Conservation (phyloP, 805 yeast species). For the Hanseniaspora taiwanica region DNA sequence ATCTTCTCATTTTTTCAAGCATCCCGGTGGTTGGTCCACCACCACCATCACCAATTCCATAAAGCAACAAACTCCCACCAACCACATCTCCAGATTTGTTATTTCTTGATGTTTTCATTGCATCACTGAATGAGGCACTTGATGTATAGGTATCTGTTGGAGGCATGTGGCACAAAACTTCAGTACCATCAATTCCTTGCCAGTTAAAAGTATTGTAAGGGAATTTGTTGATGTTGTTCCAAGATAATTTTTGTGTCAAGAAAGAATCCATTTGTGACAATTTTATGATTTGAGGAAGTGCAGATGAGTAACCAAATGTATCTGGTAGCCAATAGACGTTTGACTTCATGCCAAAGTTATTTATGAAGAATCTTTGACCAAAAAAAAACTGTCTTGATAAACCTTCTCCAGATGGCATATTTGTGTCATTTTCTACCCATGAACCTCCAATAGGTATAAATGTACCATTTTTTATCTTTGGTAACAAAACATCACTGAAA, state of each 20-base stretch:
- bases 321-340: constrained; percentile 91
- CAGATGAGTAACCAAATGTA: constrained; percentile 92
- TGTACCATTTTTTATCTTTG: constrained; percentile 54
- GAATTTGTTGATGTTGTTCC: constrained; percentile 90
- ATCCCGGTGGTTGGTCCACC: constrained; percentile 95
- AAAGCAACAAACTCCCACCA: constrained; percentile 68
- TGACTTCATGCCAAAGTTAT: constrained; percentile 59
- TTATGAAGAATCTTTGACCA: constrained; percentile 77
- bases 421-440: constrained; percentile 97
- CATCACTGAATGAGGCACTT: constrained; percentile 85
- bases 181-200: constrained; percentile 91
- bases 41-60: constrained; percentile 96
- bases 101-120: constrained; percentile 60
- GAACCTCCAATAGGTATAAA: constrained; percentile 92
- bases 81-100: constrained; percentile 76
- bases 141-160: constrained; percentile 96
- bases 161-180: constrained; percentile 93
- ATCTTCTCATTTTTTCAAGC: constrained; percentile 84
- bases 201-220: constrained; percentile 89
- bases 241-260: constrained; percentile 84
- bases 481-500: constrained; percentile 42
- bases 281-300: constrained; percentile 85
- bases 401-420: constrained; percentile 90
- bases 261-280: constrained; percentile 75
- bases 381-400: constrained; percentile 74